A percentile compares a stretch with the other conserved stretches of the same genome.
phyloP scores from a whole-genome alignment of 2,329 filamentous ascomycete species.

The Pochonia chlamydosporia region DNA sequence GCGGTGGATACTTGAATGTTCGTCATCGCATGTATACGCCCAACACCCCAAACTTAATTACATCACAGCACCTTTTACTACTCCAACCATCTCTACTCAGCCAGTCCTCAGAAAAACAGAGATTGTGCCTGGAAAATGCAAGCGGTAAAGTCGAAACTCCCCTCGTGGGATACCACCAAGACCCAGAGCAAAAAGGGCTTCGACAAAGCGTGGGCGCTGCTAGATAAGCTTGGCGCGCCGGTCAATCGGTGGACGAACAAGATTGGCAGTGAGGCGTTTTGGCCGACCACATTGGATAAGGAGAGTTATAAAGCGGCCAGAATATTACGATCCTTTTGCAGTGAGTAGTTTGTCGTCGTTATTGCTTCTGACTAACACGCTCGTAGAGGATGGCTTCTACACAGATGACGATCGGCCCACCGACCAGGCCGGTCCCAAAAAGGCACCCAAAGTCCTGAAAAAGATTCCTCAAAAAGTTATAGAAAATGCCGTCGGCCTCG shows the following conservation, averaged over 20 bases:
- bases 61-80: not conserved
- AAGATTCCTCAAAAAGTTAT: constrained; percentile 54
- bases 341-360: not conserved
- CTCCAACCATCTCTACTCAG: not conserved
- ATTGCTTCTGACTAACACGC: constrained; percentile 10
- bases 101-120: not conserved
- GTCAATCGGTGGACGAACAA: constrained; percentile 77
- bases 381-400: constrained; percentile 47
- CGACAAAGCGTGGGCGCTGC: constrained; percentile 61
- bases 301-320: constrained; percentile 85
- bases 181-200: constrained; percentile 58
- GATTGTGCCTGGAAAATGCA: constrained; percentile 21
- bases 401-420: constrained; percentile 22
- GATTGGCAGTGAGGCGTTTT: constrained; percentile 75
- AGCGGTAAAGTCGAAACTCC: constrained; percentile 26
- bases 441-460: constrained; percentile 41
- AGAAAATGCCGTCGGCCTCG: constrained; percentile 58
- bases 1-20: not conserved
- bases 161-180: constrained; percentile 50
- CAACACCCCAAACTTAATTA: not conserved
- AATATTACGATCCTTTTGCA: constrained; percentile 75
- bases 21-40: not conserved
- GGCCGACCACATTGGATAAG: constrained; percentile 79
- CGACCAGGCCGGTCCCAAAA: constrained; percentile 27
- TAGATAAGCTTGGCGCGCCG: constrained; percentile 55